Base-by-base conservation (phyloP, 352 stramenopile genomes). In the Phytophthora pini region DNA sequence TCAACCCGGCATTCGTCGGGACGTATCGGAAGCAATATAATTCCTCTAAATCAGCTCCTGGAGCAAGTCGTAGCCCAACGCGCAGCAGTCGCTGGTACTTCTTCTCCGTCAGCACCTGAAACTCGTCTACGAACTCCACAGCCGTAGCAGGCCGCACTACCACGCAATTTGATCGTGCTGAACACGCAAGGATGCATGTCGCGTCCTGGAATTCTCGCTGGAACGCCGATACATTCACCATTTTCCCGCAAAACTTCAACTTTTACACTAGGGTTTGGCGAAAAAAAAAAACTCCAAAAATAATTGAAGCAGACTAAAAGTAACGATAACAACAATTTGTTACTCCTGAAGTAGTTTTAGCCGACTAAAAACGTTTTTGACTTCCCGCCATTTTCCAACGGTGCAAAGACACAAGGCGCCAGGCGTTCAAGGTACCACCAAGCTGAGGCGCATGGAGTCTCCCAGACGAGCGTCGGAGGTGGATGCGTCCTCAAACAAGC, bases 11-110 rank as follows among this genome's bases (percentile, higher is more conserved):
- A 15, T 1, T 20, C 17, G 41, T 29, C n/a, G 59, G 27, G 5
- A 77, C 32, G 9, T 73, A 55, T 48, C 59, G 47, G 43, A 83
- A 81, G 55, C 74, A 86, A 34, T 81, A 86, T 4, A 81, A 10
- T 15, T 79, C 61, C 17, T 47, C 58, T 32, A 68, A 52, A 45
- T 61, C 61, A 6, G 29, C 62, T 12, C 57, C 65, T 24, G 68
- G 57, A 27, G 58, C 26, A 20, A 83, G 52, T 49, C 58, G 49
- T 22, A 79, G 63, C 9, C 74, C 77, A 29, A 63, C 60, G 9
- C 48, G 45, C 17, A 70, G 22, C 54, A 79, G 43, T 39, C 65
- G 49, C 49, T 68, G 48, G 61, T 74, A 82, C 62, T 20, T 20
- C 10, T 59, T 59, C 27, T 79, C 60, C 10, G 17, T 73, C 43